phyloP scores from a whole-genome alignment of 768 basidiomycete species.

The Trametes coccinea region DNA sequence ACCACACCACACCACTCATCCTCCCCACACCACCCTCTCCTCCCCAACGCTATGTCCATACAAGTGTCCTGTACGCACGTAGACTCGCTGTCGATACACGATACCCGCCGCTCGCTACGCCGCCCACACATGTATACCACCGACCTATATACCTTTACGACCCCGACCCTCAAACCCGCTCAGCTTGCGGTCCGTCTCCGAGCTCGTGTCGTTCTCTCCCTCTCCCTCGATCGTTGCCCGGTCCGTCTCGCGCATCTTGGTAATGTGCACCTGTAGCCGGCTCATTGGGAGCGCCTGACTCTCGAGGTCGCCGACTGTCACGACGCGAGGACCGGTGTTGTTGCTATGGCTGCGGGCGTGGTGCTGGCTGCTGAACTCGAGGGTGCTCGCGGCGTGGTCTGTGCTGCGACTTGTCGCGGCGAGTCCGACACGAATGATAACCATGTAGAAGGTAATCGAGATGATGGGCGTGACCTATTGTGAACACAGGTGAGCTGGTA shows the following conservation, averaged over 20 bases:
- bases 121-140: background rate
- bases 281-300: constrained; percentile 4
- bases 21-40: background rate
- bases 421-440: constrained; percentile 27
- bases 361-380: background rate
- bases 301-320: constrained; percentile 11
- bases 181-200: constrained; percentile 2
- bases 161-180: background rate
- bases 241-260: constrained; percentile 14
- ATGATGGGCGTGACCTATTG: constrained; percentile 28
- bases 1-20: background rate
- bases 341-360: background rate
- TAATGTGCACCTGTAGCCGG: constrained; percentile 14
- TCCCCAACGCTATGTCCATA: background rate
- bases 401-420: background rate
- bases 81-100: background rate
- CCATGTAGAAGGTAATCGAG: constrained; percentile 31
- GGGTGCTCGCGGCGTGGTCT: background rate
- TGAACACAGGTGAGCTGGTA: background rate
- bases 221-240: background rate
- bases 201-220: background rate
- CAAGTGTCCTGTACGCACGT: background rate
- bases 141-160: background rate
- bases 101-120: background rate
- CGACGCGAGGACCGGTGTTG: background rate